phyloP scores from a whole-genome alignment of 768 basidiomycete species.

The Chalciporus piperatus region DNA sequence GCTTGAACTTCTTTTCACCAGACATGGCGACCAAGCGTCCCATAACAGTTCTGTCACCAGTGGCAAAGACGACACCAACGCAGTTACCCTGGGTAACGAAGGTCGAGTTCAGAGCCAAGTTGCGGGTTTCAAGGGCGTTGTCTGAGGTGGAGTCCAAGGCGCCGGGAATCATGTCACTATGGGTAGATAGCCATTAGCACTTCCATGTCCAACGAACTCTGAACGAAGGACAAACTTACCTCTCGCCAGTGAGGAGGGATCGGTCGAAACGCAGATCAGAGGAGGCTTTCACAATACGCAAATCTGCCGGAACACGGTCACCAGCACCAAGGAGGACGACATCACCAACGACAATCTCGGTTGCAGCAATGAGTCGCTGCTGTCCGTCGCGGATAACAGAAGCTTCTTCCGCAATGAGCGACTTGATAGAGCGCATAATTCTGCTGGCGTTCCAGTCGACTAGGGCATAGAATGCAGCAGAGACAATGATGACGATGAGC shows the following conservation, averaged over 20 bases:
- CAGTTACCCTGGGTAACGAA: slow-evolving; percentile 41
- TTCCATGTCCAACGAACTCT: background rate
- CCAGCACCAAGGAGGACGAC: slow-evolving; percentile 48
- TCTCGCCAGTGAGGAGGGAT: slow-evolving; percentile 48
- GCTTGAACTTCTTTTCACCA: slow-evolving; percentile 41
- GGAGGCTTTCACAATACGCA: slow-evolving; percentile 49
- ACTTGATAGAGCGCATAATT: slow-evolving; percentile 53
- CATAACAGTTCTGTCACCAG: slow-evolving; percentile 42
- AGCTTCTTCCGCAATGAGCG: slow-evolving; percentile 56
- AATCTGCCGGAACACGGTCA: slow-evolving; percentile 58
- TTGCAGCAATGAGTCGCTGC: slow-evolving; percentile 44
- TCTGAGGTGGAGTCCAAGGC: slow-evolving; percentile 42
- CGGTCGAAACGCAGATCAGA: slow-evolving; percentile 51
- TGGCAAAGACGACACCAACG: slow-evolving; percentile 39
- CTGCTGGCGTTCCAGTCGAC: slow-evolving; percentile 47
- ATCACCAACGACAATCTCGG: slow-evolving; percentile 56
- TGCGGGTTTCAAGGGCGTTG: slow-evolving; percentile 46
- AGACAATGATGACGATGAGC: slow-evolving; percentile 40
- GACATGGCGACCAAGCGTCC: slow-evolving; percentile 55
- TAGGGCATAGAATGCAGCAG: slow-evolving; percentile 44
- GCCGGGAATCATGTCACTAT: slow-evolving; percentile 42
- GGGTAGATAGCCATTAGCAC: slow-evolving; percentile 2
- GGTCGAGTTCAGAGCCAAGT: slow-evolving; percentile 47
- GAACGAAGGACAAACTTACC: slow-evolving; percentile 16
- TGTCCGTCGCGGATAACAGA: slow-evolving; percentile 50